Base-by-base conservation (phyloP, 2,329 filamentous ascomycete genomes). In the Xylaria sp. region DNA sequence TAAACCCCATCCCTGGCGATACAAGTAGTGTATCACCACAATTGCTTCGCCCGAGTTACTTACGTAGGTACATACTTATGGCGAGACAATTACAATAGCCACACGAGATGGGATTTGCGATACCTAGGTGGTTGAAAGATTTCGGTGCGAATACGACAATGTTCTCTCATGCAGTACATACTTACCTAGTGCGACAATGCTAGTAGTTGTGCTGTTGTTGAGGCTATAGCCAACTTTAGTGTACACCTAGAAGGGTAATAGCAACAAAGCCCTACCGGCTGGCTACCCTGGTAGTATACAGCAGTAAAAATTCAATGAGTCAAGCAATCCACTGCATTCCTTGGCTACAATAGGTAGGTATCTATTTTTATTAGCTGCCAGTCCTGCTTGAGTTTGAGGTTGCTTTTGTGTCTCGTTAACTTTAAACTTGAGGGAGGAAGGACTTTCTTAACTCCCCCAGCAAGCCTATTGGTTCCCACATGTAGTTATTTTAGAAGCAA, bases 1-100 rank as follows among this genome's bases (percentile, higher is more conserved):
- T 18, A 52, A 15, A 41, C 62, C 7, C 25, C 25, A 61, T 48
- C 58, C 44, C 46, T 52, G 13, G 59, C 54, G 18, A 56, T 44
- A 63, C 59, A 55, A 10, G 15, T 52, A 25, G 39, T 66, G 58
- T 48, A 46, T 56, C 54, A 63, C 46, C 41, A 18, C 13, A 55
- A 10, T 55, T 44, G 66, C 51, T 64, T 64, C 60, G 55, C 65
- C 60, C 48, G 23, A 60, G 48, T 55, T 55, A 50, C 39, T 41
- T 28, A 2, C 28, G 28, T 28, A 28, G 7, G 34, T 37, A 37
- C 8, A 8, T 37, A 37, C 8, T 37, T 37, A 64, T 64, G 50
- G 64, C 60, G 23, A 64, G 41, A 59, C 56, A 39, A 64, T 68
- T 41, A 48, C n/a, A 15, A 23, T 18, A 57, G 20, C 28, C 39